Percentiles rank a stretch among this genome's conserved stretches.
Evolutionary conservation across 805 yeast species (phyloP).

Genomic region (Zygotorulaspora chibaensis): DNA sequence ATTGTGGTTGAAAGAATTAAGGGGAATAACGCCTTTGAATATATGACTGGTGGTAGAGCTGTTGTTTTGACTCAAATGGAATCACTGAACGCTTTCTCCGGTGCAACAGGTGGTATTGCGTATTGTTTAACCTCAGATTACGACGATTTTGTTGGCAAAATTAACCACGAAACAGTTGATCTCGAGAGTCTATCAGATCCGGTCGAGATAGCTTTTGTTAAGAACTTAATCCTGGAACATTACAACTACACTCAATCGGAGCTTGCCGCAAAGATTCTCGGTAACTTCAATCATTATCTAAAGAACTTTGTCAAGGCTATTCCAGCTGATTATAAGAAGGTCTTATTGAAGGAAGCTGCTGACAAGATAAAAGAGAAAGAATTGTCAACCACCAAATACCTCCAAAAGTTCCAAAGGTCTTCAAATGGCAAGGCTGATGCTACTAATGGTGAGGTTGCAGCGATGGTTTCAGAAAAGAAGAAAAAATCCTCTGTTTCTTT

Average conservation of each 20-base stretch:
- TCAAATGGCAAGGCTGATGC: conserved; percentile 75
- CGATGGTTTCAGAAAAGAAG: conserved; percentile 41
- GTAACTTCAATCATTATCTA: conserved; percentile 82
- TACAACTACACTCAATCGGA: conserved; percentile 91
- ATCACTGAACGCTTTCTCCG: conserved; percentile 82
- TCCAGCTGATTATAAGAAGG: conserved; percentile 87
- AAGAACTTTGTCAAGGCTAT: conserved; percentile 90
- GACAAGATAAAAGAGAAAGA: conserved; percentile 59
- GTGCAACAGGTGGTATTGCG: conserved; percentile 99
- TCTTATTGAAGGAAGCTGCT: conserved; percentile 72
- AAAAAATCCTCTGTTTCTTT: conserved; percentile 24
- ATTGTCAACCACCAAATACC: conserved; percentile 55
- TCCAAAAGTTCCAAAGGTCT: conserved; percentile 64
- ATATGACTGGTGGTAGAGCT: conserved; percentile 99
- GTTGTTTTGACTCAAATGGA: conserved; percentile 90
- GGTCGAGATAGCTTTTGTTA: conserved; percentile 86
- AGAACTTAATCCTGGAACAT: conserved; percentile 92
- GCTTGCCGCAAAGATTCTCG: conserved; percentile 76
- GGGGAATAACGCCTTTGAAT: conserved; percentile 99
- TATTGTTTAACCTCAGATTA: conserved; percentile 88
- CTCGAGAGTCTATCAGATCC: conserved; percentile 76
- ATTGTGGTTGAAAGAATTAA: conserved; percentile 90
- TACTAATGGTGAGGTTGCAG: conserved; percentile 82
- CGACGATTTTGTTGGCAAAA: conserved; percentile 79
- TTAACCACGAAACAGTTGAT: conserved; percentile 79